Base-by-base conservation (phyloP, 2,329 filamentous ascomycete species). In the Alternaria tenuissima region DNA sequence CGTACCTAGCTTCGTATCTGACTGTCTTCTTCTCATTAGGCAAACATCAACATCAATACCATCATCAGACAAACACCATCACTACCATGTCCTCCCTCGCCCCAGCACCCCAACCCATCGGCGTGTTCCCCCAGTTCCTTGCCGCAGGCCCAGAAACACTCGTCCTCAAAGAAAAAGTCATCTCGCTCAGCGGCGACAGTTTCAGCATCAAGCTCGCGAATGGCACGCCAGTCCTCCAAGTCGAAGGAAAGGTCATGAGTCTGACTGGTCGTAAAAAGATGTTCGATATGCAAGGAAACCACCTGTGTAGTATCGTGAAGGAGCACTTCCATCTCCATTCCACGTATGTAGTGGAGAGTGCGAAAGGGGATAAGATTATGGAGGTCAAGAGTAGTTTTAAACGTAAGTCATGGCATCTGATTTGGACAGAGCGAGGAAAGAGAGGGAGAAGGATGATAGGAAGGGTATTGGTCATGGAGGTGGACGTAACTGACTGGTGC, bases 131-230 rank as follows among this genome's bases (percentile, higher is more conserved):
- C 0, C 62, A 66, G 7, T 74, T 73, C 67, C 57, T 75, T 46
- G 68, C 68, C 53, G 70, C 48, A 34, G 48, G 72, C 4, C 69
- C 74, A 55, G 75, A 68, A 58, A 86, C 84, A 2, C 77, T 91
- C 7, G 72, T 86, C 2, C 79, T 91, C 49, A 86, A 84, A 67
- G 88, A 91, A 69, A 88, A 87, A 67, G 80, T 89, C 18, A 73
- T 88, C 59, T 89, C 88, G 3, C 77, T 89, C 8, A 84, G 84
- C 1, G 87, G 87, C 58, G 88, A 91, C 78, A 86, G 83, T 74
- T 91, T 90, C 77, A 85, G 86, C 64, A 85, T 91, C 75, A 84
- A 83, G 55, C 82, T 85, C 5, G 77, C 82, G 44, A 83, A 82
- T 59, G 87, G 87, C 22, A 78, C 81, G 22, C 81, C 85, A 0